Percentiles rank a stretch among this genome's conserved stretches.
Conservation (phyloP, 2,329 filamentous ascomycete species). For the Hypocreales sp. region DNA sequence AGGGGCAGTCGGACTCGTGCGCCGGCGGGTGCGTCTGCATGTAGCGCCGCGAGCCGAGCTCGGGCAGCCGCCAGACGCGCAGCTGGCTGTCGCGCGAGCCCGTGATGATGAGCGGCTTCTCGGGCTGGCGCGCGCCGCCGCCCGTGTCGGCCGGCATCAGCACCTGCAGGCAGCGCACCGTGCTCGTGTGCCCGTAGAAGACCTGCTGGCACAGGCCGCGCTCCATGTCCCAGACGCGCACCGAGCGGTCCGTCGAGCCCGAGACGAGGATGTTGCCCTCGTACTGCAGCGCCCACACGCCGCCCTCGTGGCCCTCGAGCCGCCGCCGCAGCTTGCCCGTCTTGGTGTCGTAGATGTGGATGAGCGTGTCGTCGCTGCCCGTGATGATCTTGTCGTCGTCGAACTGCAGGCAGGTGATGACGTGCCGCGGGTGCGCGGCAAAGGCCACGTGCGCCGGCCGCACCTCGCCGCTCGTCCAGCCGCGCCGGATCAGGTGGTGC, state of each 20-base stretch:
- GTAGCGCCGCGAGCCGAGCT: conserved; percentile 60
- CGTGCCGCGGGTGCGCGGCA: conserved; percentile 87
- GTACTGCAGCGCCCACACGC: conserved; percentile 95
- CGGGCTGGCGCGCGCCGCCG: conserved; percentile 66
- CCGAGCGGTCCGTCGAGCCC: conserved; percentile 87
- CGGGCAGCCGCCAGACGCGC: conserved; percentile 85
- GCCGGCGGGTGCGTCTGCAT: conserved; percentile 65
- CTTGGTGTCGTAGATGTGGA: conserved; percentile 95
- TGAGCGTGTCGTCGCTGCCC: conserved; percentile 92
- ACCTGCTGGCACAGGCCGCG: conserved; percentile 84
- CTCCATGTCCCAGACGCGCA: conserved; percentile 99
- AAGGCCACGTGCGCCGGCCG: conserved; percentile 89
- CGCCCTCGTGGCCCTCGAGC: conserved; percentile 86
- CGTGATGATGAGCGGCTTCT: conserved; percentile 91
- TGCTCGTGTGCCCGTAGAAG: conserved; percentile 95
- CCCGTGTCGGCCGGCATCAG: conserved; percentile 73
- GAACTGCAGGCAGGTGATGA: conserved; percentile 95
- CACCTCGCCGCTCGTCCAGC: conserved; percentile 77
- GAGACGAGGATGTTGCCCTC: conserved; percentile 91
- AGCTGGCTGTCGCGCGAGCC: conserved; percentile 90
- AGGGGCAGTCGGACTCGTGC: conserved; percentile 71
- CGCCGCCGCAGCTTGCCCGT: conserved; percentile 73
- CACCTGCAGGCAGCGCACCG: conserved; percentile 89
- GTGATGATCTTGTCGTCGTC: conserved; percentile 97
- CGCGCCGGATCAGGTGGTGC: conserved; percentile 77